phyloP scores from a whole-genome alignment of 106 monocot genomes.

The Chionographis japonica region DNA sequence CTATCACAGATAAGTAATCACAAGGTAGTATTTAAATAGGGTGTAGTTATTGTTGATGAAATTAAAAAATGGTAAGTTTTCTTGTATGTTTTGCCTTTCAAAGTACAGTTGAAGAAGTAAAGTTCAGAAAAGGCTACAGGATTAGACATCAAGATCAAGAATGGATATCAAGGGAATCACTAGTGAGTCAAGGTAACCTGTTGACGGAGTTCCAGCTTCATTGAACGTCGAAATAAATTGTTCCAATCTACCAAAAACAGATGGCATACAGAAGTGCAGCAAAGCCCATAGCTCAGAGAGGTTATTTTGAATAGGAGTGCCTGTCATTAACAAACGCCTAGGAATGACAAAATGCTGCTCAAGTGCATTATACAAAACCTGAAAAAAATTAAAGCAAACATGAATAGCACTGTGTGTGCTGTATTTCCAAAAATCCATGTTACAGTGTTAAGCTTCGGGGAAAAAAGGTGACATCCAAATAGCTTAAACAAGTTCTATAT shows the following conservation, averaged over 20 bases:
- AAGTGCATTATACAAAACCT: slow-evolving; percentile 93
- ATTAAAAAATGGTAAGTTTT: no score
- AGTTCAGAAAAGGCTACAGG: not conserved
- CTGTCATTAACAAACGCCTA: slow-evolving; percentile 87
- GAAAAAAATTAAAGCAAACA: slow-evolving; percentile 16
- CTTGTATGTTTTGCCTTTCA: not conserved
- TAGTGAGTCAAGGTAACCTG: slow-evolving; percentile 26
- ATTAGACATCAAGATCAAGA: not conserved
- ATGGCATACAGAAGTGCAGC: slow-evolving; percentile 97
- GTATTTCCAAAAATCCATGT: no score
- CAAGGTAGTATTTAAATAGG: no score
- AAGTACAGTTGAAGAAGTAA: not conserved
- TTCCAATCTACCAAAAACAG: slow-evolving; percentile 70
- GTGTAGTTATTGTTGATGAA: no score
- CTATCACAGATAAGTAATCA: no score
- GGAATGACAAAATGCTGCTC: slow-evolving; percentile 73
- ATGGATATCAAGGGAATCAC: not conserved
- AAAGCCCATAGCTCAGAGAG: slow-evolving; percentile 92
- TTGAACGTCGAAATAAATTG: slow-evolving; percentile 80
- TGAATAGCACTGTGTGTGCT: not conserved
- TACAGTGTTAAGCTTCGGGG: no score
- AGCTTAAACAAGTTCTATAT: not conserved
- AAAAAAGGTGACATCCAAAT: not conserved
- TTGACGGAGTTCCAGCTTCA: slow-evolving; percentile 35
- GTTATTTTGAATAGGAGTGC: slow-evolving; percentile 96